Evolutionary conservation across 2,329 filamentous ascomycete species (phyloP).

Genomic region (Plectosphaerella cucumerina): DNA sequence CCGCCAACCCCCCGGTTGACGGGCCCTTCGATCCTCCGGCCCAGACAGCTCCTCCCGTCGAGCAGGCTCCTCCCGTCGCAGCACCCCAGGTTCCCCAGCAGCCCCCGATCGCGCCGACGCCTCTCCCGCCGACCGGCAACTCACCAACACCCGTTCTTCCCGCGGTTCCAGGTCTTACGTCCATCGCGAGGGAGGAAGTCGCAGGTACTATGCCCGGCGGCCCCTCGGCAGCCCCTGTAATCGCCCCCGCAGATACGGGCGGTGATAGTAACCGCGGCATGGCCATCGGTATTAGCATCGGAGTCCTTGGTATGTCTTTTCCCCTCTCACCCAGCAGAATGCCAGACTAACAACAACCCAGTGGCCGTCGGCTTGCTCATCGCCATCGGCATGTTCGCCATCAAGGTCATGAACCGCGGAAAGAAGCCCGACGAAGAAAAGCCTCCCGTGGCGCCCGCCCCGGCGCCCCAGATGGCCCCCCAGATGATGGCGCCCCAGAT

Average conservation of each 20-base stretch:
- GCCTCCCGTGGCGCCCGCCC: background rate
- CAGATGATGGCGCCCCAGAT: background rate
- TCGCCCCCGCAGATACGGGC: background rate
- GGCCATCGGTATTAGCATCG: slow-evolving; percentile 1
- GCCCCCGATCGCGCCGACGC: too few relatives aligned
- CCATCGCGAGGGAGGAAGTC: background rate
- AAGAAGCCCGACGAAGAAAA: background rate
- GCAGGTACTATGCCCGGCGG: background rate
- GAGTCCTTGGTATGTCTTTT: background rate
- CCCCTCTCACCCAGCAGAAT: background rate
- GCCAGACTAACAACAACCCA: background rate
- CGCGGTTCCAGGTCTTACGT: background rate
- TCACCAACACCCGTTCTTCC: background rate
- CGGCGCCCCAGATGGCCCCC: background rate
- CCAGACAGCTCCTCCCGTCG: background rate
- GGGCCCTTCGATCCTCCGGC: too few relatives aligned
- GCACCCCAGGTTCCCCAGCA: too few relatives aligned
- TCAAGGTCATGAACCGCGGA: background rate
- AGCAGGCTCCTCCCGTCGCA: too few relatives aligned
- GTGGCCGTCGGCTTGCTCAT: background rate
- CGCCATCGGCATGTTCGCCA: slow-evolving; percentile 2
- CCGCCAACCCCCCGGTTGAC: background rate
- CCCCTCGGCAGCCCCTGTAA: background rate
- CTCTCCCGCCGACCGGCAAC: too few relatives aligned
- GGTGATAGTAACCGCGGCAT: slow-evolving; percentile 1